Conservation (phyloP, 2,329 filamentous ascomycete genomes). For the Venturia oleaginea region DNA sequence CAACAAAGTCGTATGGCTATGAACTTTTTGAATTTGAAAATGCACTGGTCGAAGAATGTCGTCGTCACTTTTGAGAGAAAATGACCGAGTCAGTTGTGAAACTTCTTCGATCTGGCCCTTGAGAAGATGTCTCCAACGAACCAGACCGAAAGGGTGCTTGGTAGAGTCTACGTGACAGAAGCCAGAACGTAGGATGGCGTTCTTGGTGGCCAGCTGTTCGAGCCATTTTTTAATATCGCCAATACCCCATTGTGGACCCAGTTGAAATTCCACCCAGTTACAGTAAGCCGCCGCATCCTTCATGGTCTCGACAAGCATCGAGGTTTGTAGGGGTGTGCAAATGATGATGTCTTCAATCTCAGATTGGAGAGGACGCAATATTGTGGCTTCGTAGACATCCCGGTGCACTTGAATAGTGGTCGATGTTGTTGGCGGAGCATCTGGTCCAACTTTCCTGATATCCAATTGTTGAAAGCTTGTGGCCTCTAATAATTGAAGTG, state of each 20-base stretch:
- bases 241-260: slow-evolving; percentile 31
- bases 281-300: slow-evolving; percentile 56
- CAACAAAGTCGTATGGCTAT: slow-evolving; percentile 26
- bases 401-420: neutral
- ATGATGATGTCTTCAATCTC: slow-evolving; percentile 36
- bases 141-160: slow-evolving; percentile 46
- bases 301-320: slow-evolving; percentile 71
- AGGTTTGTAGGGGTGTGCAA: slow-evolving; percentile 65
- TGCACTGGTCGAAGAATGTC: slow-evolving; percentile 50
- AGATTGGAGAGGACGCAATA: neutral
- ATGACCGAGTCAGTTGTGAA: slow-evolving; percentile 31
- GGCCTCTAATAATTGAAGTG: slow-evolving; percentile 49
- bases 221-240: slow-evolving; percentile 33
- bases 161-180: slow-evolving; percentile 48
- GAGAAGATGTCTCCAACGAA: slow-evolving; percentile 51
- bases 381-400: neutral
- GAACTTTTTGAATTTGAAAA: slow-evolving; percentile 43
- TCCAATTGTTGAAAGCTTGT: neutral
- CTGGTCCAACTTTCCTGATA: neutral
- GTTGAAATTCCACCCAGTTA: slow-evolving; percentile 64
- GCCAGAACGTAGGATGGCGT: slow-evolving; percentile 64
- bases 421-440: neutral
- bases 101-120: slow-evolving; percentile 37
- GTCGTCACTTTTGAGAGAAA: slow-evolving; percentile 27
- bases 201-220: slow-evolving; percentile 28